Evolutionary conservation across 1,284 basidiomycete species (phyloP).

Genomic region (Leccinum subfulvum): DNA sequence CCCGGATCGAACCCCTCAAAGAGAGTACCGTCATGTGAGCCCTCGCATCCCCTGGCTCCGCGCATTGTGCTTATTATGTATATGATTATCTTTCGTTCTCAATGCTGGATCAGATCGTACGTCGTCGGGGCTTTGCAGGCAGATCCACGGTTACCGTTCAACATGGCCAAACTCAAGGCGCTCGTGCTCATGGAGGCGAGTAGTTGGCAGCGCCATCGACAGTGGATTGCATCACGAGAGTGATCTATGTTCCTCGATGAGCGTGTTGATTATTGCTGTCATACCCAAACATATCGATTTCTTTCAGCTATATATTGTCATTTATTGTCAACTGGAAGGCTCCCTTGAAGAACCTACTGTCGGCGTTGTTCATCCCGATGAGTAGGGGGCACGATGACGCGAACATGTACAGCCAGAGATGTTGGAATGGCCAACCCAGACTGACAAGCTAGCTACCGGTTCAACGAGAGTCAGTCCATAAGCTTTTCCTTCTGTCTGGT

Average conservation of each 20-base stretch:
- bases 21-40: constrained; percentile 57
- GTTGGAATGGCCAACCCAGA: no score
- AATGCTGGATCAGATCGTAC: constrained; percentile 38
- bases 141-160: constrained; percentile 40
- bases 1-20: constrained; percentile 46
- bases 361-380: no score
- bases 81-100: not conserved
- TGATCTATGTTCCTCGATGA: constrained; percentile 1
- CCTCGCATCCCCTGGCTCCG: not conserved
- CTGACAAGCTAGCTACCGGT: no score
- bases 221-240: constrained; percentile 35
- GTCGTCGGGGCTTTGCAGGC: constrained; percentile 44
- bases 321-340: not conserved
- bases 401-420: no score
- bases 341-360: not conserved
- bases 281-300: not conserved
- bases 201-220: constrained; percentile 42
- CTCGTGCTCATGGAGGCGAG: constrained; percentile 41
- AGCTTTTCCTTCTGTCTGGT: no score
- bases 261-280: not conserved
- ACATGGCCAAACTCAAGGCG: constrained; percentile 35
- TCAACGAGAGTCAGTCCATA: no score
- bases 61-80: constrained; percentile 1
- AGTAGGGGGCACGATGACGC: no score
- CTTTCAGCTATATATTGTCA: not conserved